Base-by-base conservation (phyloP, 176 grass and related monocot species). In the Paspalum vaginatum region DNA sequence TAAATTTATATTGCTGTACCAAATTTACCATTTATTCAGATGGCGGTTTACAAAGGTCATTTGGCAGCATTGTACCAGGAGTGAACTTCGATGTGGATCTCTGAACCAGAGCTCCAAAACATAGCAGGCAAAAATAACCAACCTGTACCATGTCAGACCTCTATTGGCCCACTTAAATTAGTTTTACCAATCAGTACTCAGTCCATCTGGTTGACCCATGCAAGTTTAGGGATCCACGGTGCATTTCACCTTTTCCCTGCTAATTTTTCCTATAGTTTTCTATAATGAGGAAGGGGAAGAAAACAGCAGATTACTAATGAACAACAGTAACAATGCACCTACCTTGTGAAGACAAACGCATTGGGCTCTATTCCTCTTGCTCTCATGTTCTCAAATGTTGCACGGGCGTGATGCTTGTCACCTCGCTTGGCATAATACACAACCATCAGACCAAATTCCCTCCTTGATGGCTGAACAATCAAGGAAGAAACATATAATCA, bases 361-460 rank as follows among this genome's bases (percentile, higher is more conserved):
- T 93, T 94, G 70, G 96, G 92, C 24, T 98, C 96, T 83, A 98
- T 95, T 72, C 92, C 96, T 86, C 92, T 99, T 59, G 90, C 92
- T 89, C 96, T 91, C 96, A 99, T 99, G 81, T 76, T 95, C 76
- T 99, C 96, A 88, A 99, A 99, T 24, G 84, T 91, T 70, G 96
- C 96, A 88, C 92, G 86, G 21, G 96, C 92, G 57, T 99, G 96
- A 85, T 99, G 96, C 66, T 99, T 99, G 89, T 99, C 96, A 68
- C 96, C 96, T 85, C 96, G 76, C 79, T 94, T 99, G 49, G 90
- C 96, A 79, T 99, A 99, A 91, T 93, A 99, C 82, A 93, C 89
- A 65, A 99, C 73, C 92, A 99, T 93, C 83, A 99, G 76, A 74
- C 86, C 88, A 26, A 93, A 95, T 75, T 99, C 90, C 79, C 81